Conservation (phyloP, 2,329 filamentous ascomycete genomes). For the Exophiala lecanii-corni region DNA sequence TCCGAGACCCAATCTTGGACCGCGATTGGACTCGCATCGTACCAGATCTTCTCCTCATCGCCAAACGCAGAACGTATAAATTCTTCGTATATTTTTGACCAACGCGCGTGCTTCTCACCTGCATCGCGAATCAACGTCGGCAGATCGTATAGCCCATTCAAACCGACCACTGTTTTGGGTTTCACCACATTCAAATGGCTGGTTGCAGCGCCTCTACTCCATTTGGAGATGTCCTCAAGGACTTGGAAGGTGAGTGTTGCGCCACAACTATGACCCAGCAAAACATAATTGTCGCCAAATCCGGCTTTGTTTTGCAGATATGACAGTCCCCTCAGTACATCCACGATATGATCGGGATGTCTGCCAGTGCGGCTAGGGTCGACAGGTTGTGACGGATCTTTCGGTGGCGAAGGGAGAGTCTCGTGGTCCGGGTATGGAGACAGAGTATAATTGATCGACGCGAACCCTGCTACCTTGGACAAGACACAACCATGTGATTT, state of each 20-base stretch:
- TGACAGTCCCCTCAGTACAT: constrained; percentile 50
- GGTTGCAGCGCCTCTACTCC: constrained; percentile 11
- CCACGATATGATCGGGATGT: constrained; percentile 59
- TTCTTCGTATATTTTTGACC: constrained; percentile 43
- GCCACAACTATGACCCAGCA: constrained; percentile 61
- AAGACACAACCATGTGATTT: not conserved
- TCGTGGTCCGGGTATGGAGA: constrained; percentile 45
- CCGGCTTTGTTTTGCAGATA: constrained; percentile 47
- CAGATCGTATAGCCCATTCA: constrained; percentile 66
- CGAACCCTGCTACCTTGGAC: constrained; percentile 25
- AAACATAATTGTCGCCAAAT: constrained; percentile 47
- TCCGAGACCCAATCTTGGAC: constrained; percentile 35
- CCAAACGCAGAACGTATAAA: constrained; percentile 62
- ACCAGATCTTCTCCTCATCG: constrained; percentile 47
- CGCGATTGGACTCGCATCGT: constrained; percentile 50
- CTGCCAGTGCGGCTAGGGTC: constrained; percentile 39
- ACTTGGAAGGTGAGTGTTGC: constrained; percentile 61
- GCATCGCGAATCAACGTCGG: constrained; percentile 45
- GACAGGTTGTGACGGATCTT: not conserved
- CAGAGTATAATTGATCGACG: constrained; percentile 62
- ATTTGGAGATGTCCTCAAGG: constrained; percentile 42
- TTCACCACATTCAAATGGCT: constrained; percentile 31
- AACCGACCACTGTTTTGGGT: constrained; percentile 54
- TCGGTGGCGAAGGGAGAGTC: not conserved
- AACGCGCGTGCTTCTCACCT: constrained; percentile 26